Evolutionary conservation across 305 asterid genomes (phyloP), one percentile per base, ranked within the genome.

Genomic region (Andrographis paniculata): DNA sequence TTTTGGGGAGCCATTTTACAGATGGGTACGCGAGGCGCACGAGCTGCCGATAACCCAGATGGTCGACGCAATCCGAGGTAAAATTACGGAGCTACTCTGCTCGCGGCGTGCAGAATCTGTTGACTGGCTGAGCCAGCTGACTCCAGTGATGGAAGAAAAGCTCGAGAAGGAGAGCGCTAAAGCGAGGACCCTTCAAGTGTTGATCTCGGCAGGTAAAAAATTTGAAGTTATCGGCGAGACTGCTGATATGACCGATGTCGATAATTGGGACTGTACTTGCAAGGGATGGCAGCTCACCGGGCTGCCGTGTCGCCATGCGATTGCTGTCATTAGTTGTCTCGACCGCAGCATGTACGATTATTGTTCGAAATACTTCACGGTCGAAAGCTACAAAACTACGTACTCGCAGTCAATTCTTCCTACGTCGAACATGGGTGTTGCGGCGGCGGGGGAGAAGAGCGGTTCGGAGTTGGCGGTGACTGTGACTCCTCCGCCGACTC

Each of bases 41-140:
- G 96, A 92, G 56, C 57, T 92, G 71, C 99, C 99, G 30, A 92
- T 87, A 55, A 92, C 93, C 6, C 96, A 87, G 59, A 75, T 92
- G 95, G 95, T 87, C 27, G 96, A 84, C 40, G 72, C 85, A 3
- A 70, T 92, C 38, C 70, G 95, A 14, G 74, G 53, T 30, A 84
- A 77, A 72, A 84, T 87, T 27, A 73, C 65, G 70, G 96, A 87
- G 36, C 62, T 87, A 62, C 73, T 84, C 4, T 71, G 74, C 50
- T 53, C 83, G 16, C 60, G 93, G 14, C 75, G 76, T 16, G 36
- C 69, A 14, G 91, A 80, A 23, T 71, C 85, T 23, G 59, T 59
- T 42, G 80, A 69, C 16, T 92, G 96, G 96, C 43, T 68, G 55
- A 75, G 79, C 31, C 78, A 91, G 60, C 44, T 92, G 71, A 76